A percentile compares a stretch with the other conserved stretches of the same genome.
These are phyloP conservation scores for Calonectria leucothoes DNA, from an alignment of 2,329 filamentous ascomycete genomes.

Conservation along the genomic window DNA sequence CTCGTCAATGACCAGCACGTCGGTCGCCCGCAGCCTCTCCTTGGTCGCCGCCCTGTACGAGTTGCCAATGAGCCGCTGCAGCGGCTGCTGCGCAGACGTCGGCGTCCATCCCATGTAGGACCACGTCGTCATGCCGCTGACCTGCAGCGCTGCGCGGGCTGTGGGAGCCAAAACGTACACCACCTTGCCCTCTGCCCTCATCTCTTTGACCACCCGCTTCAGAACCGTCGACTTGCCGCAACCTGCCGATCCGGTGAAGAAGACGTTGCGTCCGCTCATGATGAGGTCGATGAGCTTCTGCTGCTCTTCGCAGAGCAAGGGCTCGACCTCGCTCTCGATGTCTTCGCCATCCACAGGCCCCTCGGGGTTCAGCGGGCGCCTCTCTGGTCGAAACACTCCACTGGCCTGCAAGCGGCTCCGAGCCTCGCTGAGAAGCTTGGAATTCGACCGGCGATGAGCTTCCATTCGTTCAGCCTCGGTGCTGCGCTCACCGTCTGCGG, in stretches of 20 bases:
- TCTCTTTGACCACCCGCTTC: slow-evolving; percentile 29
- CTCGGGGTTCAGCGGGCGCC: too few relatives aligned
- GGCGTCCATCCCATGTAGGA: slow-evolving; percentile 68
- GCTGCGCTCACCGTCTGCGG: too few relatives aligned
- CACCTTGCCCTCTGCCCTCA: slow-evolving; percentile 5
- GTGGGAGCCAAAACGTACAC: slow-evolving; percentile 70
- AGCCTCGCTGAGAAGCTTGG: neutral
- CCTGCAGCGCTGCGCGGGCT: slow-evolving; percentile 67
- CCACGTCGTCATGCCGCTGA: slow-evolving; percentile 68
- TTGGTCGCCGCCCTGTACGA: slow-evolving; percentile 21
- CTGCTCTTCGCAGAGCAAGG: slow-evolving; percentile 38
- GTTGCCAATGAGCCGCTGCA: neutral
- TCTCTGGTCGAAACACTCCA: neutral
- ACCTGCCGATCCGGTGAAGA: slow-evolving; percentile 73
- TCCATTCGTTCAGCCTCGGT: too few relatives aligned
- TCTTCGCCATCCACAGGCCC: neutral
- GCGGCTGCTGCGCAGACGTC: slow-evolving; percentile 31
- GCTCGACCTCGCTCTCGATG: too few relatives aligned
- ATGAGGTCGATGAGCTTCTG: slow-evolving; percentile 55
- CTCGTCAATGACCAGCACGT: slow-evolving; percentile 74
- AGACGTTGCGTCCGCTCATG: slow-evolving; percentile 65
- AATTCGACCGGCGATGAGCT: neutral
- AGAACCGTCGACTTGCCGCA: slow-evolving; percentile 44
- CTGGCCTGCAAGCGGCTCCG: neutral
- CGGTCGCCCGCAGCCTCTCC: slow-evolving; percentile 53